A percentile compares a stretch with the other conserved stretches of the same genome.
These are phyloP conservation scores for Desmodesmus armatus DNA, from an alignment of 139 green algal species.

Conservation along the genomic window DNA sequence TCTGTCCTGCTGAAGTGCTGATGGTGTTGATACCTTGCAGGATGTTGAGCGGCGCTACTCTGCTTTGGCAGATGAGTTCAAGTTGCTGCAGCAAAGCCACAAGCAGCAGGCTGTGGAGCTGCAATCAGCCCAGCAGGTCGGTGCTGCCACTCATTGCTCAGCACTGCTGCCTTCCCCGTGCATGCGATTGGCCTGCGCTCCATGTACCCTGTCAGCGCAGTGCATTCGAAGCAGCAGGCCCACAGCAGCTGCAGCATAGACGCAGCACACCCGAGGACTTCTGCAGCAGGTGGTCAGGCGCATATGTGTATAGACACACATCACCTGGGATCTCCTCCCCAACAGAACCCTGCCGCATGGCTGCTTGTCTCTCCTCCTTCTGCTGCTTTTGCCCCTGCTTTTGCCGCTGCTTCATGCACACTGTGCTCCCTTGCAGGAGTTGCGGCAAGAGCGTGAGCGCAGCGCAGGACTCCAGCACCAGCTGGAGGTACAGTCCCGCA, in stretches of 20 bases:
- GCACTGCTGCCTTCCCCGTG: neutral
- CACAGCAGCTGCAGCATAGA: too few relatives aligned
- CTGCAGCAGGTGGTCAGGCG: neutral
- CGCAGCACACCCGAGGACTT: neutral
- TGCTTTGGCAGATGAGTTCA: neutral
- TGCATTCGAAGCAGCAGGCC: too few relatives aligned
- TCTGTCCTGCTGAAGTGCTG: neutral
- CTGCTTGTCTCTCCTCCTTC: too few relatives aligned
- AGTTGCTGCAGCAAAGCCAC: neutral
- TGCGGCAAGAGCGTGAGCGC: slow-evolving; percentile 4
- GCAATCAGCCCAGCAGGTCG: neutral
- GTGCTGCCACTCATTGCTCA: neutral
- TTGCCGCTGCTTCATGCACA: neutral
- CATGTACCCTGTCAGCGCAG: too few relatives aligned
- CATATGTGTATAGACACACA: neutral
- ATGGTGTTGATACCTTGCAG: slow-evolving; percentile 3
- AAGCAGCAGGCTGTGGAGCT: slow-evolving; percentile 35
- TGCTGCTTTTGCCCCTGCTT: too few relatives aligned
- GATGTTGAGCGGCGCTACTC: slow-evolving; percentile 22
- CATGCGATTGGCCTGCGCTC: too few relatives aligned
- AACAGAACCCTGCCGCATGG: too few relatives aligned
- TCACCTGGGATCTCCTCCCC: too few relatives aligned
- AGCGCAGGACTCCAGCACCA: slow-evolving; percentile 14
- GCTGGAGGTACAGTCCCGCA: neutral
- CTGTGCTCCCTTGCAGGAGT: slow-evolving; percentile 7